Evolutionary conservation across 2,329 filamentous ascomycete species (phyloP).

Genomic region (Penicillium hesseltinei): DNA sequence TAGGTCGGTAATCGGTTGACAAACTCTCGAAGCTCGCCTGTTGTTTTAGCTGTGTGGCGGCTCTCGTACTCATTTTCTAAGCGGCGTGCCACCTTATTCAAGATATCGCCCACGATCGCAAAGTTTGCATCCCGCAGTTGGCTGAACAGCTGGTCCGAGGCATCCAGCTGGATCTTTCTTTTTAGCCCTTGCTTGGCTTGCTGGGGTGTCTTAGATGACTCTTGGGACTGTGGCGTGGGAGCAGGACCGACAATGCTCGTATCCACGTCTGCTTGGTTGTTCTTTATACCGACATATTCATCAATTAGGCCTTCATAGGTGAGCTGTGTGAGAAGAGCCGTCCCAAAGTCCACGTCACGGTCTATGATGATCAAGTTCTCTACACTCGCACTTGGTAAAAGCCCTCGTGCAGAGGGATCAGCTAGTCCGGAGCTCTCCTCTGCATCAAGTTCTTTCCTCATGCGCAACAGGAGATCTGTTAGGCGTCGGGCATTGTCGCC

Average conservation of each 20-base stretch:
- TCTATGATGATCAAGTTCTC: conserved; percentile 95
- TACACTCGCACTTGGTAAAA: conserved; percentile 80
- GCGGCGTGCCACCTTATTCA: conserved; percentile 87
- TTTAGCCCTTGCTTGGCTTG: conserved; percentile 65
- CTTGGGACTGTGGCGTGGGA: conserved; percentile 53
- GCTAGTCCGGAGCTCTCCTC: conserved; percentile 66
- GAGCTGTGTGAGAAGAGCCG: conserved; percentile 85
- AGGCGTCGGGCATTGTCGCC: conserved; percentile 90
- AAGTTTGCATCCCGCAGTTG: conserved; percentile 92
- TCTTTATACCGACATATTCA: conserved; percentile 84
- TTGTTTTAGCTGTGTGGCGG: conserved; percentile 80
- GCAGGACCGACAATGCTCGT: conserved; percentile 79
- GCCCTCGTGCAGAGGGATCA: conserved; percentile 57
- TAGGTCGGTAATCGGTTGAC: conserved; percentile 91
- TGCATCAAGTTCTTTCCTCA: conserved; percentile 86
- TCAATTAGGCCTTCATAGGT: conserved; percentile 97
- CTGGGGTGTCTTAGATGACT: conserved; percentile 51
- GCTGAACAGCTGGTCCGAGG: conserved; percentile 82
- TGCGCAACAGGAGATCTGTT: conserved; percentile 80
- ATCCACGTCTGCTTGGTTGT: conserved; percentile 91
- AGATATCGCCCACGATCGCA: conserved; percentile 80
- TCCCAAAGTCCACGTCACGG: conserved; percentile 90
- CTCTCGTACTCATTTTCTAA: conserved; percentile 85
- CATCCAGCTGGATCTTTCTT: conserved; percentile 83
- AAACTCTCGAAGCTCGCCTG: conserved; percentile 88